Conservation (phyloP, 768 basidiomycete genomes). For the Phanerodontia chrysosporium region DNA sequence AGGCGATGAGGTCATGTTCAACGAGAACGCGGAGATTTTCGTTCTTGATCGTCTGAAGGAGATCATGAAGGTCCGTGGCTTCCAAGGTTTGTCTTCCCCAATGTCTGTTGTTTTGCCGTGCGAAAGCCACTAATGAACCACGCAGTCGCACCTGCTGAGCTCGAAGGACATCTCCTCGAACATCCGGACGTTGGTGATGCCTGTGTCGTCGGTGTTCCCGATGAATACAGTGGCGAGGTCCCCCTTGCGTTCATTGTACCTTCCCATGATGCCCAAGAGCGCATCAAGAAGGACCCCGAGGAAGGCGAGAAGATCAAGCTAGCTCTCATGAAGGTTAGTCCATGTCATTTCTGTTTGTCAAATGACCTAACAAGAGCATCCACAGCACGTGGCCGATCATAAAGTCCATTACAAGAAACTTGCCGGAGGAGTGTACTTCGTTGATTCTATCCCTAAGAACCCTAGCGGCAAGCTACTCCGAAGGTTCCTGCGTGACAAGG, state of each 20-base stretch:
- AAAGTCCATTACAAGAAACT: slow-evolving; percentile 35
- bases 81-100: slow-evolving; percentile 36
- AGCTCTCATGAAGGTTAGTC: slow-evolving; percentile 54
- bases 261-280: slow-evolving; percentile 32
- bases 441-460: slow-evolving; percentile 32
- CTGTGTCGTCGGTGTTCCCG: slow-evolving; percentile 50
- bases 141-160: slow-evolving; percentile 31
- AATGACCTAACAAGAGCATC: neutral
- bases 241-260: slow-evolving; percentile 70
- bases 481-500: slow-evolving; percentile 24
- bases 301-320: slow-evolving; percentile 38
- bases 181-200: slow-evolving; percentile 42
- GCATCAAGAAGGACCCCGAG: slow-evolving; percentile 27
- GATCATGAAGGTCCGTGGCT: slow-evolving; percentile 62
- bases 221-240: slow-evolving; percentile 74
- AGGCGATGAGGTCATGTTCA: slow-evolving; percentile 66
- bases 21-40: slow-evolving; percentile 57
- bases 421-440: slow-evolving; percentile 35
- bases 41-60: slow-evolving; percentile 77
- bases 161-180: slow-evolving; percentile 33
- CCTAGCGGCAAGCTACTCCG: slow-evolving; percentile 30
- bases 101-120: no score
- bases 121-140: neutral
- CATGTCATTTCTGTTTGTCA: neutral
- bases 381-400: slow-evolving; percentile 27